Percentiles rank a stretch among this genome's conserved stretches.
Conservation (phyloP, 2,329 filamentous ascomycete species). For the Sporothrix dimorphospora region DNA sequence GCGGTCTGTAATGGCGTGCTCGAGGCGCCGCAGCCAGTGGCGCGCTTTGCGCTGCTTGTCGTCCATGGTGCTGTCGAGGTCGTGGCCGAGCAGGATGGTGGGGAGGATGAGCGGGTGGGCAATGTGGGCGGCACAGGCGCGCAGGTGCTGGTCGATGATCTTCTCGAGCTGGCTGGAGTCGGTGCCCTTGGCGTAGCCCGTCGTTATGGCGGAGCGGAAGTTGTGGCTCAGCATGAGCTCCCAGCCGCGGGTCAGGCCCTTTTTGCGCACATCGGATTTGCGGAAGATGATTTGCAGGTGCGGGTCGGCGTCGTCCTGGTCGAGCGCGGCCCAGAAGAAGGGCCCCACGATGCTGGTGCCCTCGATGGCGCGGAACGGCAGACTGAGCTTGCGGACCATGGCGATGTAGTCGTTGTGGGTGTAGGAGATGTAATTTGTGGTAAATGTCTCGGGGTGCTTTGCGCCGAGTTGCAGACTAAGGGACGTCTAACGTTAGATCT, state of each 20-base stretch:
- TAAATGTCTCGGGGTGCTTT: constrained; percentile 60
- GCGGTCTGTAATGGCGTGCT: constrained; percentile 64
- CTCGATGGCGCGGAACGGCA: constrained; percentile 63
- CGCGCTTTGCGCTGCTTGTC: constrained; percentile 65
- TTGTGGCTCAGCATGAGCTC: constrained; percentile 65
- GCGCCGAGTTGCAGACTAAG: constrained; percentile 60
- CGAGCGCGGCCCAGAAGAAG: constrained; percentile 64
- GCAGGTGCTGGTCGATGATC: constrained; percentile 53
- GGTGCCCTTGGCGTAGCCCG: constrained; percentile 65
- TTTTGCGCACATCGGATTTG: constrained; percentile 69
- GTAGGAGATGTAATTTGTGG: constrained; percentile 58
- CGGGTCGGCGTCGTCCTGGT: constrained; percentile 59
- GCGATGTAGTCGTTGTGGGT: constrained; percentile 53
- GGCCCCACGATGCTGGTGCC: constrained; percentile 62
- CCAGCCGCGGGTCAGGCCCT: constrained; percentile 65
- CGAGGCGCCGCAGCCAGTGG: constrained; percentile 63
- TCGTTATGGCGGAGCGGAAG: constrained; percentile 58
- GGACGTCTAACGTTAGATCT: constrained; percentile 17
- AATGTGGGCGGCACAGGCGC: constrained; percentile 52
- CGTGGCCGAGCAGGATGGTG: constrained; percentile 61
- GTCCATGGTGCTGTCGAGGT: constrained; percentile 59
- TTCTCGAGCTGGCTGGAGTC: constrained; percentile 57
- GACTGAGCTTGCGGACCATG: constrained; percentile 58
- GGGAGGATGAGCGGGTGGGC: constrained; percentile 64
- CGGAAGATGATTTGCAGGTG: constrained; percentile 66